Evolutionary conservation across 768 basidiomycete species (phyloP), one percentile per base, ranked within the genome.

Genomic region (Fistulinella prunicolor): DNA sequence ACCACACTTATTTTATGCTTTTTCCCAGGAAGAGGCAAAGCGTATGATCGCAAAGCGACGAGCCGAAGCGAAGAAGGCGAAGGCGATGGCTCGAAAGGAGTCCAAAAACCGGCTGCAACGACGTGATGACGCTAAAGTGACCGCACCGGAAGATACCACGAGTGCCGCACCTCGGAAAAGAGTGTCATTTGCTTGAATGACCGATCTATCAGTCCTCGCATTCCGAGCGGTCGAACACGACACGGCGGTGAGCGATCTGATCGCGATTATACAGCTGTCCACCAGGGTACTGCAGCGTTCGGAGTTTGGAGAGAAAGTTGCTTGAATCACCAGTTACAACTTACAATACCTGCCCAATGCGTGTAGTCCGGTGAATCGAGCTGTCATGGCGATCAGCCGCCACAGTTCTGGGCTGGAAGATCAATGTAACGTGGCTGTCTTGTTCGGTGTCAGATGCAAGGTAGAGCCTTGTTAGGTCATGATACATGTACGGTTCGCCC

Each of bases 1-100:
- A 38, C 44, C 41, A 42, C 41, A 34, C 49, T 54, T 38, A 42
- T 51, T 55, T 53, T 26, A 44, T 51, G 38, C 36, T 20, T 43
- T 24, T 56, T 54, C 42, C 42, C 53, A 77, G 75, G 71, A 74
- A 55, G 74, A 74, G 54, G 68, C 68, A 14, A 78, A 73, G 46
- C 66, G 62, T 7, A 53, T 66, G 40, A 67, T 78, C 21, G 58
- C 62, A 20, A 69, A 70, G 32, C 66, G 64, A 54, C 65, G 64
- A 26, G 62, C 70, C 28, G 67, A 64, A 37, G 59, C 55, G 28
- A 77, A 74, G 61, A 70, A 67, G 59, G 63, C 70, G 38, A 76
- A 71, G 53, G 59, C 59, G 14, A 74, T 59, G 49, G 47, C 51
- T 39, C 63, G 66, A 32, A 74, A 64, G 36, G 48, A 57, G 29